Evolutionary conservation across 768 basidiomycete genomes (phyloP).

Genomic region (Podaxis pistillaris): DNA sequence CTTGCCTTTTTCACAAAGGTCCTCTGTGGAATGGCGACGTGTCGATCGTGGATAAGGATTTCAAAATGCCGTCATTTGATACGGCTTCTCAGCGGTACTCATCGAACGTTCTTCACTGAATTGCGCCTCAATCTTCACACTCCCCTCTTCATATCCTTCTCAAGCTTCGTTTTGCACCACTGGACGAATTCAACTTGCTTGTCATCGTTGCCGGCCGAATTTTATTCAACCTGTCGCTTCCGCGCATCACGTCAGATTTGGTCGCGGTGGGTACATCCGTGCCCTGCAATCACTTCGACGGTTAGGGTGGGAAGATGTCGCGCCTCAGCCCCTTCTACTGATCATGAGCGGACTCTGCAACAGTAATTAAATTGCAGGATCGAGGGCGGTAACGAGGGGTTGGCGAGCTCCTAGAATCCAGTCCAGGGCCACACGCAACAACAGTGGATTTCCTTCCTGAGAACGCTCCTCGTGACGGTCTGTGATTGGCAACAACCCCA

Average conservation of each 20-base stretch:
- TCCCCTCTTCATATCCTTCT: neutral
- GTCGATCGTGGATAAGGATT: neutral
- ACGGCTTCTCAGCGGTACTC: neutral
- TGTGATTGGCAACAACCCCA: neutral
- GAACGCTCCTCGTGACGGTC: neutral
- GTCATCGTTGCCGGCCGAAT: neutral
- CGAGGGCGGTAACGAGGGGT: neutral
- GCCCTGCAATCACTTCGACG: neutral
- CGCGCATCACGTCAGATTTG: neutral
- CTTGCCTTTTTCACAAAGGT: neutral
- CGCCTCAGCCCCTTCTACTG: neutral
- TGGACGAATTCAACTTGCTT: too few species aligned
- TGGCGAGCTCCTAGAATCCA: neutral
- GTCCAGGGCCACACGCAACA: neutral
- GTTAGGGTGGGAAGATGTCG: neutral
- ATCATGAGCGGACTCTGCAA: neutral
- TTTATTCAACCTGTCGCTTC: neutral
- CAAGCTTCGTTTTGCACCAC: neutral
- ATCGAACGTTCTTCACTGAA: neutral
- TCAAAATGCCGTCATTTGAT: neutral
- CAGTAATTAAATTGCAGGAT: neutral
- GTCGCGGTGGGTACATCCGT: neutral
- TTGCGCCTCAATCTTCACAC: neutral
- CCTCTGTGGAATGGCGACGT: neutral
- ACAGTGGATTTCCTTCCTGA: neutral